These are phyloP conservation scores for Leccinum subtestaceum DNA, from an alignment of 768 basidiomycete species.

Conservation along the genomic window DNA sequence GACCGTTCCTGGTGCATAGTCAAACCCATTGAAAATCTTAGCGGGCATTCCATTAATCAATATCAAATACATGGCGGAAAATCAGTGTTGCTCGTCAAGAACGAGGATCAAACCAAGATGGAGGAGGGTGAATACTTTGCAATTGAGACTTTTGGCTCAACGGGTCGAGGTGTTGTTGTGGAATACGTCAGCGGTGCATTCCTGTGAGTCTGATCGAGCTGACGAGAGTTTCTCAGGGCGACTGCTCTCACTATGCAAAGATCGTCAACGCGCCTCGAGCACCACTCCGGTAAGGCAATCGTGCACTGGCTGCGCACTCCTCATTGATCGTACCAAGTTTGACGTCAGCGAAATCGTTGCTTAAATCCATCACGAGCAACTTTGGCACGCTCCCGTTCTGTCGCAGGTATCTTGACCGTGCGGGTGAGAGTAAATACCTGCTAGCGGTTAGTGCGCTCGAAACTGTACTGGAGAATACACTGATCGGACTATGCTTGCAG, in stretches of 20 bases:
- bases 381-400: slow-evolving; percentile 97
- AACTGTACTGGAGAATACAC: background rate
- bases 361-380: slow-evolving; percentile 85
- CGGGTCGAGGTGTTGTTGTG: slow-evolving; percentile 83
- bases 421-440: slow-evolving; percentile 90
- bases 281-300: slow-evolving; percentile 60
- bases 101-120: slow-evolving; percentile 92
- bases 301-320: background rate
- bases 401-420: slow-evolving; percentile 89
- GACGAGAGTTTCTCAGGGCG: slow-evolving; percentile 53
- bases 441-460: slow-evolving; percentile 60
- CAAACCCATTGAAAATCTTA: slow-evolving; percentile 90
- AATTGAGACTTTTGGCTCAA: slow-evolving; percentile 98
- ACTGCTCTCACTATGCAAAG: slow-evolving; percentile 90
- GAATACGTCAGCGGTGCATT: slow-evolving; percentile 56
- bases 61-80: slow-evolving; percentile 96
- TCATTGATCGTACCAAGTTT: slow-evolving; percentile 46
- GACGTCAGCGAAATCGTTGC: slow-evolving; percentile 78
- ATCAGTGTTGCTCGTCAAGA: slow-evolving; percentile 85
- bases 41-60: slow-evolving; percentile 87
- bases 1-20: slow-evolving; percentile 46
- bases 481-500: slow-evolving; percentile 37
- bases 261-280: slow-evolving; percentile 66
- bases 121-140: slow-evolving; percentile 99
- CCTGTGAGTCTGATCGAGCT: background rate